A percentile compares a stretch with the other conserved stretches of the same genome.
phyloP scores from a whole-genome alignment of 345 rosid species.

The Sonneratia alba region DNA sequence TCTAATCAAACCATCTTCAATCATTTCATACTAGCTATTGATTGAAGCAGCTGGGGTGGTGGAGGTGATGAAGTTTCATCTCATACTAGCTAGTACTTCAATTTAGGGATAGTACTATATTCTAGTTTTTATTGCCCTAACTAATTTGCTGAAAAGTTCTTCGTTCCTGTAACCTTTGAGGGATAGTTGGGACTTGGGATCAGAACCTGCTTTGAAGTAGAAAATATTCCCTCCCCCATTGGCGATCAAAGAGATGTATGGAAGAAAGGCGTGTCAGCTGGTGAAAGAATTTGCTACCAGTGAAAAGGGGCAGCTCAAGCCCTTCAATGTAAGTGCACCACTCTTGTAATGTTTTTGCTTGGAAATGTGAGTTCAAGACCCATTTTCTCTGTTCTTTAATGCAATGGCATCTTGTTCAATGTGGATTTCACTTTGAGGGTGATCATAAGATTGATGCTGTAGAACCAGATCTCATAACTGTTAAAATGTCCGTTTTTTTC shows the following conservation, averaged over 20 bases:
- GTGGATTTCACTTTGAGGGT: not conserved
- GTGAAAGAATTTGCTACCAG: constrained; percentile 39
- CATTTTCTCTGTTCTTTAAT: not conserved
- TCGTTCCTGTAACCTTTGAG: not conserved
- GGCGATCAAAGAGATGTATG: constrained; percentile 30
- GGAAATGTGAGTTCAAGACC: not conserved
- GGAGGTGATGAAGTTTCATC: no score
- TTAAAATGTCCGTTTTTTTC: no score
- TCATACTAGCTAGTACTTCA: no score
- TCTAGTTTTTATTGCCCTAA: no score
- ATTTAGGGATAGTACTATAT: no score
- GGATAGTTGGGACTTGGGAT: not conserved
- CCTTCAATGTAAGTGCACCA: constrained; percentile 32
- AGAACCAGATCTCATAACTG: not conserved
- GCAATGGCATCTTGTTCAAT: not conserved
- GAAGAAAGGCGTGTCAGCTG: constrained; percentile 45
- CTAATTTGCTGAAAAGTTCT: not conserved
- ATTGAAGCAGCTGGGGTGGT: no score
- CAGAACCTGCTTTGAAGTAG: not conserved
- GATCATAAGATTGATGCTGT: not conserved
- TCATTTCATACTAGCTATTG: no score
- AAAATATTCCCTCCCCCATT: not conserved
- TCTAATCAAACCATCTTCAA: no score
- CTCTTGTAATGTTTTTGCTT: not conserved
- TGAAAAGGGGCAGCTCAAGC: constrained; percentile 51